Conservation (phyloP, 495 filamentous ascomycete genomes). For the Penicillium robsamsonii region DNA sequence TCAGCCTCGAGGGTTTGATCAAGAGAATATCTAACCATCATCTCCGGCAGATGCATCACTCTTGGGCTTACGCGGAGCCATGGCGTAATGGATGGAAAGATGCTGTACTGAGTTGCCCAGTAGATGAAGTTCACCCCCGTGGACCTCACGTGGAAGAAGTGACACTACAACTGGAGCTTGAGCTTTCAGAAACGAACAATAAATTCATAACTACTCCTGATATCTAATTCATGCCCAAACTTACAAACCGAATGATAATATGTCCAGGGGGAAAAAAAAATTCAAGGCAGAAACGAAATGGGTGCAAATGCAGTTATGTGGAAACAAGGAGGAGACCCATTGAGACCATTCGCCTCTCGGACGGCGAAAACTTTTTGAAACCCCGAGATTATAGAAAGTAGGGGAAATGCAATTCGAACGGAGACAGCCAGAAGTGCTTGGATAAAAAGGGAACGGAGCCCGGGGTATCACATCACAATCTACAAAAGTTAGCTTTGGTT, state of each 20-base stretch:
- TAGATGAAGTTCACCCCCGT: neutral
- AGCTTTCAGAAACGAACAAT: slow-evolving; percentile 1
- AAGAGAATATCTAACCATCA: slow-evolving; percentile 35
- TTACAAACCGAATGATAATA: slow-evolving; percentile 18
- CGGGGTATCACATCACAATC: slow-evolving; percentile 62
- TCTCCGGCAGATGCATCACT: slow-evolving; percentile 38
- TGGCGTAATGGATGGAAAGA: slow-evolving; percentile 15
- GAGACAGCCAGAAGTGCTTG: slow-evolving; percentile 9
- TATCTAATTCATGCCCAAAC: slow-evolving; percentile 16
- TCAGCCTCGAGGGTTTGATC: slow-evolving; percentile 18
- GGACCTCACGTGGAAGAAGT: slow-evolving; percentile 6
- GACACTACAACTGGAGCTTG: neutral
- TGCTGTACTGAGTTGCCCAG: neutral
- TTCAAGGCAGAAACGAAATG: slow-evolving; percentile 17
- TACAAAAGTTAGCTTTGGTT: slow-evolving; percentile 35
- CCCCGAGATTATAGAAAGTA: slow-evolving; percentile 21
- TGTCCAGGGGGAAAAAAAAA: slow-evolving; percentile 20
- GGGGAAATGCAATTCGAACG: slow-evolving; percentile 13
- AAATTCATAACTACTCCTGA: slow-evolving; percentile 18
- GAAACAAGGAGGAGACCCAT: slow-evolving; percentile 5
- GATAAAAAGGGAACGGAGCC: slow-evolving; percentile 14
- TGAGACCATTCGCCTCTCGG: slow-evolving; percentile 16
- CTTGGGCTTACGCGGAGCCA: slow-evolving; percentile 56
- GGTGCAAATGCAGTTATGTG: slow-evolving; percentile 28
- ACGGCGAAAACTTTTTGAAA: slow-evolving; percentile 19